These are phyloP conservation scores for Lecanoromycetidae sp. DNA, from an alignment of 2,329 filamentous ascomycete genomes.

Conservation along the genomic window DNA sequence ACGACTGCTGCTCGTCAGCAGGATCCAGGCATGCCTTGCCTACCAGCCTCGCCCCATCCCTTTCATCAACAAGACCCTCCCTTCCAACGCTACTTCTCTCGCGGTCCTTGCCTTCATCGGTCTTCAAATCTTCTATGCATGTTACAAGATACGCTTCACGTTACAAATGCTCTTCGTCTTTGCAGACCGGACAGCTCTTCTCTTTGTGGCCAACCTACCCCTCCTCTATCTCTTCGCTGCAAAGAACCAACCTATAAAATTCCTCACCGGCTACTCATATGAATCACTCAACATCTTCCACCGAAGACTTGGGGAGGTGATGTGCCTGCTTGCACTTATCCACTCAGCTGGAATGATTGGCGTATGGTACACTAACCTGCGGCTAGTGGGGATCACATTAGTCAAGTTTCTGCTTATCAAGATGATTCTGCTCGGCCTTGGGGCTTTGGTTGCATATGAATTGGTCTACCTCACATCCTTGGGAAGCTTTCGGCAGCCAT, in stretches of 20 bases:
- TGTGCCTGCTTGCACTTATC: conserved; percentile 47
- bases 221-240: conserved; percentile 51
- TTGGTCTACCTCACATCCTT: conserved; percentile 51
- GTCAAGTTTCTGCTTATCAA: conserved; percentile 39
- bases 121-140: conserved; percentile 47
- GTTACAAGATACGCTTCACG: conserved; percentile 40
- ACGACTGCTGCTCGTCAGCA: not conserved
- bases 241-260: conserved; percentile 52
- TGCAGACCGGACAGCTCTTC: conserved; percentile 44
- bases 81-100: conserved; percentile 44
- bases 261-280: conserved; percentile 52
- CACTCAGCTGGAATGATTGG: conserved; percentile 42
- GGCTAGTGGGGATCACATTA: conserved; percentile 39
- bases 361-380: conserved; percentile 43
- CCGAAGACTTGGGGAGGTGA: conserved; percentile 48
- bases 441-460: conserved; percentile 47
- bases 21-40: conserved; percentile 27
- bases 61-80: conserved; percentile 44
- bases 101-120: conserved; percentile 40
- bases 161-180: conserved; percentile 44
- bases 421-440: conserved; percentile 43
- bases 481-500: conserved; percentile 45
- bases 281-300: conserved; percentile 56
- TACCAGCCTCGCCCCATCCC: conserved; percentile 48
- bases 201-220: conserved; percentile 40